These are phyloP conservation scores for Magnusiomyces fungicola DNA, from an alignment of 1,139 yeast genomes.

Conservation along the genomic window DNA sequence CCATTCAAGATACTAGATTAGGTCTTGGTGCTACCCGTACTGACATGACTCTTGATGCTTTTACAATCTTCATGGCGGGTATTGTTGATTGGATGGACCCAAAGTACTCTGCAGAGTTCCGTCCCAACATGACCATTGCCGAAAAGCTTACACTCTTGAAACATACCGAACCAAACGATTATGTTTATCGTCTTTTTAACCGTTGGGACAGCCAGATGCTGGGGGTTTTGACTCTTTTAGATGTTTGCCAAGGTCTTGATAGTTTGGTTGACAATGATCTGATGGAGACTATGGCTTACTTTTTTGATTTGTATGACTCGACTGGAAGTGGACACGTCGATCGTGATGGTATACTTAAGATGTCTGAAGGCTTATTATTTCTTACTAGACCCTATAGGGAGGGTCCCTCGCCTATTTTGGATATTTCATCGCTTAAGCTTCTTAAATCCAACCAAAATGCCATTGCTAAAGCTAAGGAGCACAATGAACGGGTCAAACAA, in stretches of 20 bases:
- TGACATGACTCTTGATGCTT: constrained; percentile 67
- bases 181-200: constrained; percentile 57
- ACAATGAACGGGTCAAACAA: constrained; percentile 9
- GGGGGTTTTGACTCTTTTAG: constrained; percentile 57
- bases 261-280: constrained; percentile 63
- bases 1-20: constrained; percentile 64
- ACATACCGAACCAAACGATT: constrained; percentile 35
- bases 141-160: constrained; percentile 8
- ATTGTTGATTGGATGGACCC: constrained; percentile 66
- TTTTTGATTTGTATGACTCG: constrained; percentile 66
- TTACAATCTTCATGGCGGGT: constrained; percentile 66
- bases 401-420: constrained; percentile 22
- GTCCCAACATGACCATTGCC: background rate
- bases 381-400: constrained; percentile 62
- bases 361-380: constrained; percentile 80
- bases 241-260: constrained; percentile 68
- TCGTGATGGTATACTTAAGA: constrained; percentile 70
- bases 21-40: constrained; percentile 53
- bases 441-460: constrained; percentile 18
- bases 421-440: constrained; percentile 19
- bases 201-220: constrained; percentile 56
- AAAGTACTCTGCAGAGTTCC: constrained; percentile 14
- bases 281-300: constrained; percentile 70
- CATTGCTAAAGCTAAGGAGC: constrained; percentile 9
- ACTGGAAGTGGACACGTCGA: constrained; percentile 57